Percentiles rank a stretch among this genome's conserved stretches.
Evolutionary conservation across 257 asterid species (phyloP).

Genomic region (Solanum tacnaense): DNA sequence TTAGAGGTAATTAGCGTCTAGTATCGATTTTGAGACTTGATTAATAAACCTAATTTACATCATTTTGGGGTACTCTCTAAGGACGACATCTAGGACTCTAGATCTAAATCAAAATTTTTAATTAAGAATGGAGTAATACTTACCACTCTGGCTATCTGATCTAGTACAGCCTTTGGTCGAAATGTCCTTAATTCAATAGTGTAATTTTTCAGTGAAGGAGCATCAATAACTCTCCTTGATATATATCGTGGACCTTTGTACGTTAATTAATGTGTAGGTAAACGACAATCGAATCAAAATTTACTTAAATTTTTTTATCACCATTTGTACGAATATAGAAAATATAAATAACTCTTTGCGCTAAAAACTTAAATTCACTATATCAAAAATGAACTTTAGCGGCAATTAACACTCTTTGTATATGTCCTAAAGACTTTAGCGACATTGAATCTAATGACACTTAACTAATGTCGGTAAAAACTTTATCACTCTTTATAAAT

Average conservation of each 20-base stretch:
- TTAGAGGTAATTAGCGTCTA: neutral
- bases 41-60: neutral
- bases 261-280: neutral
- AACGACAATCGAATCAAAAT: neutral
- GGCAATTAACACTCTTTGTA: too few species aligned
- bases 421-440: too few species aligned
- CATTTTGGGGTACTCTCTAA: neutral
- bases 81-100: neutral
- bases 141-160: too few species aligned
- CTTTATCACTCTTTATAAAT: too few species aligned
- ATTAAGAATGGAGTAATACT: accelerated
- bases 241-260: too few species aligned
- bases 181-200: neutral
- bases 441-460: too few species aligned
- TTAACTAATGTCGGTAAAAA: too few species aligned
- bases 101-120: accelerated
- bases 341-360: neutral
- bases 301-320: neutral
- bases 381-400: too few species aligned
- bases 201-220: too few species aligned
- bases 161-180: neutral
- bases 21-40: neutral
- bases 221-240: neutral
- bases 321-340: neutral
- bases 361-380: too few species aligned